Conservation (phyloP, 805 yeast genomes). For the Candida khao-thaluensis region DNA sequence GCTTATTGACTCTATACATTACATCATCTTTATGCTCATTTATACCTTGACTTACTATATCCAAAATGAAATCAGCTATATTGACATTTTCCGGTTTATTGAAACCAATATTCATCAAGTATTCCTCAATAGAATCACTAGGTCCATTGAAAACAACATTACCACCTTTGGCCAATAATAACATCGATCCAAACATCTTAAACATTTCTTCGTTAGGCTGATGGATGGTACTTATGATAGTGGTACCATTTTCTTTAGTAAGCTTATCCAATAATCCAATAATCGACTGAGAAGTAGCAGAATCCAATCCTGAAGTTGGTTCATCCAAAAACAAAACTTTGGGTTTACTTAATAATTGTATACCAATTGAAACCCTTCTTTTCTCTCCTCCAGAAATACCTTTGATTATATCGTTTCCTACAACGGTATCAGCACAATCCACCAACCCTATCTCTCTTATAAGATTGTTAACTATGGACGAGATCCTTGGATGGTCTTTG, state of each 20-base stretch:
- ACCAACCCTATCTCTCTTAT: conserved; percentile 65
- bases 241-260: conserved; percentile 58
- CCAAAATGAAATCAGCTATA: conserved; percentile 74
- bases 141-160: conserved; percentile 65
- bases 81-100: conserved; percentile 53
- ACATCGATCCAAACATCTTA: conserved; percentile 63
- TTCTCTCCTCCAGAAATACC: conserved; percentile 59
- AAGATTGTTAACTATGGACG: conserved; percentile 53
- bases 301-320: conserved; percentile 87
- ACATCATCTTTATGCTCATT: conserved; percentile 25
- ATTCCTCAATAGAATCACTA: conserved; percentile 41
- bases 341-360: conserved; percentile 72
- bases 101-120: conserved; percentile 54
- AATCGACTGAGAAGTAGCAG: conserved; percentile 72
- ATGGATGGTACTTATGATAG: conserved; percentile 72
- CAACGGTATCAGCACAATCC: conserved; percentile 72
- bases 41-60: conserved; percentile 53
- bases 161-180: conserved; percentile 74
- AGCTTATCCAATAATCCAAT: conserved; percentile 57
- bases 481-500: conserved; percentile 35
- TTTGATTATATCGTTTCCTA: conserved; percentile 37
- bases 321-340: conserved; percentile 75
- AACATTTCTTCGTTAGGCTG: conserved; percentile 76
- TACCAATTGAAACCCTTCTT: conserved; percentile 77
- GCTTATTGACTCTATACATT: conserved; percentile 21